Base-by-base conservation (phyloP, 805 yeast genomes). In the Limtongia smithiae region DNA sequence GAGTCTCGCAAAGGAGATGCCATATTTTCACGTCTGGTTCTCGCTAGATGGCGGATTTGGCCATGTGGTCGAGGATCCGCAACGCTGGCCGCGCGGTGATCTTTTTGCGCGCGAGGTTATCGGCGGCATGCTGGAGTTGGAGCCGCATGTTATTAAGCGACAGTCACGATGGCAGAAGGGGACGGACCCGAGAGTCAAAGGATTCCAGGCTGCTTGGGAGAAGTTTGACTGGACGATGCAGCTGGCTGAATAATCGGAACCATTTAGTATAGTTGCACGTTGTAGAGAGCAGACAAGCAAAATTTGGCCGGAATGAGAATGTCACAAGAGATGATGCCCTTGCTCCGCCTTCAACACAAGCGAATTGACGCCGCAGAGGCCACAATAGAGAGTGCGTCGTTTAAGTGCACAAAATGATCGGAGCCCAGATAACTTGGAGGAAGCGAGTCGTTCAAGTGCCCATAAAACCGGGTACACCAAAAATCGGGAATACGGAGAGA, bases 21-120 rank as follows among this genome's bases (percentile, higher is more conserved):
- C 78, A 1, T 77, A 68, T 55, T 75, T 73, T 58, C 80, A 76
- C 56, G 75, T 72, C 6, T 77, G 81, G 81, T 61, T 73, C 43
- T 63, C 64, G 17, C 38, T 71, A 4, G 68, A 71, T 40, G 79
- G 79, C 18, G 80, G 81, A 0, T 42, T 73, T 35, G 81, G 78
- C 1, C 80, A 76, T 58, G 73, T 77, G 6, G 67, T 76, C 6
- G 80, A 77, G 50, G 66, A 71, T 47, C 48, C 55, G 0, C 36
- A 54, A 1, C 27, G 42, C 2, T 77, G 80, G 80, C 80, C 80
- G 0, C 60, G 58, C 39, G 74, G 71, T 9, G 80, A 75, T 48
- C 48, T 67, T 39, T 74, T 76, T 59, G 77, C 73, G 4, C 60
- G 79, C 32, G 66, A 69, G 34, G 69, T 75, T 4, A 61, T 76